These are phyloP conservation scores for Parathielavia hyrcaniae DNA, from an alignment of 495 filamentous ascomycete species.

Conservation along the genomic window DNA sequence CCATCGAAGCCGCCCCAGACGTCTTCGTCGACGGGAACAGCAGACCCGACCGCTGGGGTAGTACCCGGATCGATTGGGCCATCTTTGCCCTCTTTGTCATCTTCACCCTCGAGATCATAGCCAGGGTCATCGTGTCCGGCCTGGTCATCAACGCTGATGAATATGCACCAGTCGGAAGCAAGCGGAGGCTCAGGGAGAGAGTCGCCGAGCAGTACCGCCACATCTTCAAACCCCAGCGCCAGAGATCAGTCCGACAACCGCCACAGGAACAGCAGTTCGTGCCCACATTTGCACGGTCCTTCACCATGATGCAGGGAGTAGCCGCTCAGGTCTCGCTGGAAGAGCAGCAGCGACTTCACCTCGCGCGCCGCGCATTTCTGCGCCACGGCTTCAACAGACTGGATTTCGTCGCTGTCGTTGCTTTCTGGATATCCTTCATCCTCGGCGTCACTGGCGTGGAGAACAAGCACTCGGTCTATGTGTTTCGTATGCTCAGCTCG, in stretches of 20 bases:
- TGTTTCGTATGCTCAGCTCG: slow-evolving; percentile 95
- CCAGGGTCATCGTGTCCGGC: slow-evolving; percentile 84
- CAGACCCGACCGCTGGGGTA: slow-evolving; percentile 55
- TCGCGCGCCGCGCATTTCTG: slow-evolving; percentile 87
- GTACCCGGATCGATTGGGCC: slow-evolving; percentile 64
- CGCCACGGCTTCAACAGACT: slow-evolving; percentile 92
- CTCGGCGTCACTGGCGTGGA: slow-evolving; percentile 65
- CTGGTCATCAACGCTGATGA: slow-evolving; percentile 80
- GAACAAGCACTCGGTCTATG: slow-evolving; percentile 61
- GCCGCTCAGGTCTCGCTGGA: slow-evolving; percentile 52
- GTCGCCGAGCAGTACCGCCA: slow-evolving; percentile 65
- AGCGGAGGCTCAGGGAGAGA: slow-evolving; percentile 64
- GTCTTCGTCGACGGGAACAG: slow-evolving; percentile 53
- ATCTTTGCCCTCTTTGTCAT: slow-evolving; percentile 80
- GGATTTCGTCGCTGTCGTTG: slow-evolving; percentile 93
- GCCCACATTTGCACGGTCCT: slow-evolving; percentile 74
- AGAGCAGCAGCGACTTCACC: slow-evolving; percentile 73
- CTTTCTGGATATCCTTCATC: slow-evolving; percentile 85
- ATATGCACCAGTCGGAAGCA: slow-evolving; percentile 72
- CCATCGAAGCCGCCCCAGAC: slow-evolving; percentile 68
- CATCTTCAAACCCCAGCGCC: slow-evolving; percentile 74
- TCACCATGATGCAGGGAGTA: slow-evolving; percentile 64
- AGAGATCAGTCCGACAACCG: slow-evolving; percentile 52
- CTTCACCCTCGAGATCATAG: slow-evolving; percentile 80
- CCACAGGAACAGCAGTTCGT: slow-evolving; percentile 35